A percentile compares a stretch with the other conserved stretches of the same genome.
phyloP scores from a whole-genome alignment of 1,139 yeast genomes.

The Arxiozyma bovina region DNA sequence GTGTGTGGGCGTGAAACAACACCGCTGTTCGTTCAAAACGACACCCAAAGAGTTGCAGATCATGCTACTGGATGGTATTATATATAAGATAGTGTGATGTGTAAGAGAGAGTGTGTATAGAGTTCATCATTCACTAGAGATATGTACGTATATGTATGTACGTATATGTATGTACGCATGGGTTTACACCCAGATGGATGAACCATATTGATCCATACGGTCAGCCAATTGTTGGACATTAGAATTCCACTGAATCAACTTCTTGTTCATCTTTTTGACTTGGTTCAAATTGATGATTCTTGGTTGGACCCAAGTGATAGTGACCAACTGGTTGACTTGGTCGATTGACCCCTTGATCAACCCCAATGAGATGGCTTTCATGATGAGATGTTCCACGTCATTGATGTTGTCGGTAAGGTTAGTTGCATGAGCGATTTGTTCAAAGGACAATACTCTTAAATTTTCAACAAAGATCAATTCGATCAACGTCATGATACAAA shows the following conservation, averaged over 20 bases:
- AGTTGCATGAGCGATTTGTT: constrained; percentile 70
- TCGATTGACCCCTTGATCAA: constrained; percentile 81
- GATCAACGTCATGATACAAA: constrained; percentile 82
- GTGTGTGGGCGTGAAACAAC: no score
- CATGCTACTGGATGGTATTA: no score
- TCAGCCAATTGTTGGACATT: constrained; percentile 60
- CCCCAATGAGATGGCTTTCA: constrained; percentile 81
- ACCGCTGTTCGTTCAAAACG: background rate
- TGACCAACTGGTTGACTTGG: constrained; percentile 69
- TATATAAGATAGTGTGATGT: no score
- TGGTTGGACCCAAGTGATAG: constrained; percentile 92
- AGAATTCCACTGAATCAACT: constrained; percentile 67
- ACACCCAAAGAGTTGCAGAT: no score
- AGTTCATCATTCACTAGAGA: no score
- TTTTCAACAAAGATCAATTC: constrained; percentile 79
- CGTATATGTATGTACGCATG: no score
- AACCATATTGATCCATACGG: constrained; percentile 50
- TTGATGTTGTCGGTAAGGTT: constrained; percentile 40
- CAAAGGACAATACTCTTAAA: constrained; percentile 63
- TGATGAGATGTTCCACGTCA: constrained; percentile 80
- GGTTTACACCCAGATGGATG: constrained; percentile 47
- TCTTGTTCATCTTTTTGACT: constrained; percentile 64
- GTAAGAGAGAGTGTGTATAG: no score
- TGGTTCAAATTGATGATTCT: constrained; percentile 78
- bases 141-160: constrained; percentile 3